Evolutionary conservation across 2,329 filamentous ascomycete species (phyloP).

Genomic region (Diaporthe longicolla): DNA sequence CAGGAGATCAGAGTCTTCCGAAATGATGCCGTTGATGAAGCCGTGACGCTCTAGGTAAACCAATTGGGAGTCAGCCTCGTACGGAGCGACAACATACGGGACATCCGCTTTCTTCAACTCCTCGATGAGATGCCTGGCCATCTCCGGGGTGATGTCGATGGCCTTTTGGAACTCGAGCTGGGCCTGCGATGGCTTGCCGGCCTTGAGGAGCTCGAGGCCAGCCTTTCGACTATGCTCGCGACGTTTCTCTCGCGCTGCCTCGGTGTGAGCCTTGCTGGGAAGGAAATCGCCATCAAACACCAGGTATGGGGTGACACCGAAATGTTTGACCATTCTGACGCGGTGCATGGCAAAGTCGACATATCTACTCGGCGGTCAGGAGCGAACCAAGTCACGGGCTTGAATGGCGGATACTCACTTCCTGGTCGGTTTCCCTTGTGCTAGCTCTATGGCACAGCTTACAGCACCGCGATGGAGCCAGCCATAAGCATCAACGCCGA

Average conservation of each 20-base stretch:
- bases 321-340: conserved; percentile 94
- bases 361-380: conserved; percentile 69
- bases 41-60: conserved; percentile 92
- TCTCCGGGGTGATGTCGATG: conserved; percentile 94
- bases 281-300: conserved; percentile 97
- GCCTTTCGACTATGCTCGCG: conserved; percentile 82
- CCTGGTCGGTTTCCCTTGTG: conserved; percentile 86
- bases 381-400: background rate
- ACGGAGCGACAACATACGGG: conserved; percentile 93
- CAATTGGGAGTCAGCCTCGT: conserved; percentile 97
- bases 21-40: conserved; percentile 87
- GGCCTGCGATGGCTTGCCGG: conserved; percentile 85
- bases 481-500: conserved; percentile 97
- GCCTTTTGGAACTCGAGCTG: conserved; percentile 92
- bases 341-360: conserved; percentile 91
- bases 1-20: conserved; percentile 95
- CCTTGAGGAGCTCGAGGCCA: conserved; percentile 84
- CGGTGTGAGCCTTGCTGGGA: conserved; percentile 92
- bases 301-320: conserved; percentile 92
- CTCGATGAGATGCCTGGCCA: conserved; percentile 93
- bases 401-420: conserved; percentile 70
- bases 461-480: conserved; percentile 97
- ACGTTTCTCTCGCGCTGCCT: conserved; percentile 80
- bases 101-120: conserved; percentile 86
- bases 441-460: conserved; percentile 91